Evolutionary conservation across 1,139 yeast species (phyloP).

Genomic region (Lodderomyces orthopsilosis): DNA sequence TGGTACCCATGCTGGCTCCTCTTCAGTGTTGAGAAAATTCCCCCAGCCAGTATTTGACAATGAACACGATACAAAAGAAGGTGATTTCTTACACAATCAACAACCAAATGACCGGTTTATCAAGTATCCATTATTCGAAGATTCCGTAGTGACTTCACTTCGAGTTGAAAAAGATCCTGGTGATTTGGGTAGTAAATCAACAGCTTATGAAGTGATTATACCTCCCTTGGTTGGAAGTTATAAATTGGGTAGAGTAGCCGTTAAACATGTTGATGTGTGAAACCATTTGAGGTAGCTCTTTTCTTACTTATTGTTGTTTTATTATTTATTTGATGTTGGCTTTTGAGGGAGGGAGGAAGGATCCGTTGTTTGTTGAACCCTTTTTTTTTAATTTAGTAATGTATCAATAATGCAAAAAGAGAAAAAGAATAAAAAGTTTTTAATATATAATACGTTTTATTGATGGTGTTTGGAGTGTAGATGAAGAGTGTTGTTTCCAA

Average conservation of each 20-base stretch:
- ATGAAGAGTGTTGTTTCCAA: no score
- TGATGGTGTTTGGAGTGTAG: no score
- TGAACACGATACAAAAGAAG: conserved; percentile 4
- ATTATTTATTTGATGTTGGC: background rate
- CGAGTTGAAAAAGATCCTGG: conserved; percentile 66
- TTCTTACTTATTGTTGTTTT: background rate
- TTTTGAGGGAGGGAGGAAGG: no score
- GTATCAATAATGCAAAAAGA: no score
- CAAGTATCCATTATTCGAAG: conserved; percentile 53
- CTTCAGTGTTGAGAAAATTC: conserved; percentile 18
- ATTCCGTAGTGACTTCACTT: conserved; percentile 64
- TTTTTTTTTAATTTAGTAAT: no score
- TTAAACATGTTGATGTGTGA: conserved; percentile 29
- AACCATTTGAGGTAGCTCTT: no score
- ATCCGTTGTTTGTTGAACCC: no score
- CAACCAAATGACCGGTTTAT: conserved; percentile 21
- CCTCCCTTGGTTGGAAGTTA: conserved; percentile 53
- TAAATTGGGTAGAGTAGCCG: conserved; percentile 29
- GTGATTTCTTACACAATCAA: conserved; percentile 11
- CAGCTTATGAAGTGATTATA: conserved; percentile 65
- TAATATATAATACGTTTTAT: no score
- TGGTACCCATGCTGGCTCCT: background rate
- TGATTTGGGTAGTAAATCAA: conserved; percentile 53
- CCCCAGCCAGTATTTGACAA: conserved; percentile 28
- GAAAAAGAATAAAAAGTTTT: no score